These are phyloP conservation scores for Dovyalis caffra DNA, from an alignment of 345 rosid species.

Conservation along the genomic window DNA sequence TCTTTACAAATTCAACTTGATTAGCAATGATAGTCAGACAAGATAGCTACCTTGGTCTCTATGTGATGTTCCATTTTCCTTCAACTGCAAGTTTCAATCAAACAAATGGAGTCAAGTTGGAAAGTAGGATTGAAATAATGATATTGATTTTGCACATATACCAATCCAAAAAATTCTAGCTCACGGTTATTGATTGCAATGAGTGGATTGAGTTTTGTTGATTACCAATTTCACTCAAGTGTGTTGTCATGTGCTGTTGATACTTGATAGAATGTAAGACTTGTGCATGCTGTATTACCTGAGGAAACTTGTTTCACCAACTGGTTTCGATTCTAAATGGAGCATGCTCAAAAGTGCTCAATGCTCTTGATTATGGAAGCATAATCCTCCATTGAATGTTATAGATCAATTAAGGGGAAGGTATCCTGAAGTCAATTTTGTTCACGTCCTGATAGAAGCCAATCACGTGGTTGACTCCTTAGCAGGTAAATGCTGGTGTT, in stretches of 20 bases:
- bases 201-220: neutral
- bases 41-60: neutral
- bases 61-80: neutral
- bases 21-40: conserved; percentile 18
- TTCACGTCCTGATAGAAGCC: neutral
- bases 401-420: no score
- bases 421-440: no score
- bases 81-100: neutral
- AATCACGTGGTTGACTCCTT: neutral
- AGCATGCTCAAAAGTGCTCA: neutral
- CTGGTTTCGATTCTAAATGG: neutral
- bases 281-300: neutral
- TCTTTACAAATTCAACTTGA: conserved; percentile 8
- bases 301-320: neutral
- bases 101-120: neutral
- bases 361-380: neutral
- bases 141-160: conserved; percentile 11
- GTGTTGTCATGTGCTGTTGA: neutral
- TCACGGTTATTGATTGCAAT: neutral
- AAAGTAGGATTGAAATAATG: conserved; percentile 20
- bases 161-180: conserved; percentile 3
- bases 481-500: no score
- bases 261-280: neutral
- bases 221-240: neutral
- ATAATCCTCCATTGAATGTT: no score